Conservation (phyloP, 805 yeast species). For the Lipomyces oligophaga region DNA sequence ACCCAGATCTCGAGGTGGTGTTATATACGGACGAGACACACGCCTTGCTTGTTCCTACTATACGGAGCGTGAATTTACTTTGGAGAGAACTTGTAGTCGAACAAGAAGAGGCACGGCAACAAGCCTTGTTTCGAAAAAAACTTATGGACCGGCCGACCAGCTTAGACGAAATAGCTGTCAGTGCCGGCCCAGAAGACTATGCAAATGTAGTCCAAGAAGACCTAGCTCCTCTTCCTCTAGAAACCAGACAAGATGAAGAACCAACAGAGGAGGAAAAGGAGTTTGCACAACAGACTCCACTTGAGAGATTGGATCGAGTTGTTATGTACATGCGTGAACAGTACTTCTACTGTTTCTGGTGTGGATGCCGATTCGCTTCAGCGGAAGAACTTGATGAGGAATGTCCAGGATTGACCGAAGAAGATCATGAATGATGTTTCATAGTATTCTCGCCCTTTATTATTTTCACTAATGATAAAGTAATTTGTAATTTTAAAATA, state of each 20-base stretch:
- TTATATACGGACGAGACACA: slow-evolving; percentile 3
- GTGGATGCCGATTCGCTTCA: slow-evolving; percentile 44
- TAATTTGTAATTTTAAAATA: no score
- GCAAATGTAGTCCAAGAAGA: slow-evolving; percentile 1
- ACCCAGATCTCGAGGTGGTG: slow-evolving; percentile 14
- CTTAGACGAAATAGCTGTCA: neutral
- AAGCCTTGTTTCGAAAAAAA: slow-evolving; percentile 4
- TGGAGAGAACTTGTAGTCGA: slow-evolving; percentile 23
- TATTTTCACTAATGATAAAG: no score
- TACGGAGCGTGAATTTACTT: slow-evolving; percentile 14
- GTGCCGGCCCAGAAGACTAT: neutral
- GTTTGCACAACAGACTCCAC: slow-evolving; percentile 33
- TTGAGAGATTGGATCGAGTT: slow-evolving; percentile 38
- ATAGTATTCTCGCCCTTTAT: no score
- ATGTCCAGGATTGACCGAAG: slow-evolving; percentile 51
- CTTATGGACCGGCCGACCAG: slow-evolving; percentile 18
- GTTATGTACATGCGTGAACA: slow-evolving; percentile 42
- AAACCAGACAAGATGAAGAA: slow-evolving; percentile 7
- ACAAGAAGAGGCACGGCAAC: neutral
- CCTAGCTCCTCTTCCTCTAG: no score
- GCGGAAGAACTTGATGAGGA: slow-evolving; percentile 40
- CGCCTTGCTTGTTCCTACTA: slow-evolving; percentile 1
- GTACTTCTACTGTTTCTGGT: slow-evolving; percentile 49
- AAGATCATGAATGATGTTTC: slow-evolving; percentile 41
- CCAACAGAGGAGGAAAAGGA: slow-evolving; percentile 35